A percentile compares a stretch with the other conserved stretches of the same genome.
phyloP scores from a whole-genome alignment of 257 asterid species.

The Pogostemon cablin region DNA sequence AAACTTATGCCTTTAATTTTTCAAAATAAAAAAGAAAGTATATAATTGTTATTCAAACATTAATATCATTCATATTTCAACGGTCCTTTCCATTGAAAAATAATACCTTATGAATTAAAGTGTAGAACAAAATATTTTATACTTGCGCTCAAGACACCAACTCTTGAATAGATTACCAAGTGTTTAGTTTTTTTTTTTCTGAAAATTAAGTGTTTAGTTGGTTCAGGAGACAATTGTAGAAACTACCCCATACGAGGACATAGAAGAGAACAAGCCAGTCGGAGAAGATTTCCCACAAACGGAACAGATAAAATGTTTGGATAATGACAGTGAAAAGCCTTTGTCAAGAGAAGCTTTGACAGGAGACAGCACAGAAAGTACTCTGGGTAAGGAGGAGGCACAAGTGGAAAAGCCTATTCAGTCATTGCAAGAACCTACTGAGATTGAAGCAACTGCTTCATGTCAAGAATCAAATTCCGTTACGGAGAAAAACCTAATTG shows the following conservation, averaged over 20 bases:
- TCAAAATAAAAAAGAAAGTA: background rate
- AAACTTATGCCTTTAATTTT: no score
- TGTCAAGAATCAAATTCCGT: conserved; percentile 25
- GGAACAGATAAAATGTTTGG: conserved; percentile 19
- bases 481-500: conserved; percentile 27
- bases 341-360: conserved; percentile 20
- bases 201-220: background rate
- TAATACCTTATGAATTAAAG: no score
- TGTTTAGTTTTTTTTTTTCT: no score
- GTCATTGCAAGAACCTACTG: conserved; percentile 19
- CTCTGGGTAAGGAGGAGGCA: conserved; percentile 25
- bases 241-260: conserved; percentile 24
- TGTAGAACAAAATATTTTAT: no score
- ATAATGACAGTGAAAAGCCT: conserved; percentile 24
- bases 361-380: conserved; percentile 20
- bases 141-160: no score
- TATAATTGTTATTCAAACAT: background rate
- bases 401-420: conserved; percentile 24
- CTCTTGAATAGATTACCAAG: no score
- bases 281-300: conserved; percentile 25
- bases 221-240: conserved; percentile 19
- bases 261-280: background rate
- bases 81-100: no score
- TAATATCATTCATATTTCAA: no score
- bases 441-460: conserved; percentile 21